Percentiles rank a stretch among this genome's conserved stretches.
phyloP scores from a whole-genome alignment of 1,284 basidiomycete species.

The Austropuccinia psidii region DNA sequence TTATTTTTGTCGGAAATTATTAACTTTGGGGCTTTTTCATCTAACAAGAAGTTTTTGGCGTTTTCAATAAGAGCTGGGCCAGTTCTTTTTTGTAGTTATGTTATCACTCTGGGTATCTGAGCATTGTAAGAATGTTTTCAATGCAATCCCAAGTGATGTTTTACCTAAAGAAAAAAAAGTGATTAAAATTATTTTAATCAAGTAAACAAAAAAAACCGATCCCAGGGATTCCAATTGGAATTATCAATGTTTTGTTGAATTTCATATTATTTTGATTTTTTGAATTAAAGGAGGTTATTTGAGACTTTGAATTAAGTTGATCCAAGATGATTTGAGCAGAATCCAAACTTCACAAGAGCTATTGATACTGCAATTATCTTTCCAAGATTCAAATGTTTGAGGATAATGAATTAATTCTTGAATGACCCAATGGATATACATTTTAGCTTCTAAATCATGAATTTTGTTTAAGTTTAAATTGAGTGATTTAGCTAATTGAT shows the following conservation, averaged over 20 bases:
- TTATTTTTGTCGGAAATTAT: conserved; percentile 28
- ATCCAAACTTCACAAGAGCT: not conserved
- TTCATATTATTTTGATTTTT: not conserved
- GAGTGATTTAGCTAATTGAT: not conserved
- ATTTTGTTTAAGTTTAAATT: conserved; percentile 28
- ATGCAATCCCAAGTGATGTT: conserved; percentile 73
- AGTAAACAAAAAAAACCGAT: conserved; percentile 59
- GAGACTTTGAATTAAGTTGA: not conserved
- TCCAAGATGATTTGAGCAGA: not conserved
- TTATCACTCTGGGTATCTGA: conserved; percentile 91
- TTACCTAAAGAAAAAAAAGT: conserved; percentile 54
- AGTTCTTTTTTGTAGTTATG: conserved; percentile 67
- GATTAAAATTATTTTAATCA: no score
- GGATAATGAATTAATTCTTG: conserved; percentile 10
- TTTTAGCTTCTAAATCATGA: conserved; percentile 6
- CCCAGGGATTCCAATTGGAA: conserved; percentile 84
- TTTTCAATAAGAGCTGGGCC: conserved; percentile 70
- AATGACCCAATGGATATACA: conserved; percentile 23
- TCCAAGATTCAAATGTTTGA: conserved; percentile 20
- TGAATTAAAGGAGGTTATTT: not conserved
- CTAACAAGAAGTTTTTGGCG: conserved; percentile 57
- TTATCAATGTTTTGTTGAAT: conserved; percentile 71
- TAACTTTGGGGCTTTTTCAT: not conserved
- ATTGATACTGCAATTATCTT: conserved; percentile 6
- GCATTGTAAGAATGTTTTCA: conserved; percentile 69